These are phyloP conservation scores for Agastache rugosa DNA, from an alignment of 257 asterid genomes.

Conservation along the genomic window DNA sequence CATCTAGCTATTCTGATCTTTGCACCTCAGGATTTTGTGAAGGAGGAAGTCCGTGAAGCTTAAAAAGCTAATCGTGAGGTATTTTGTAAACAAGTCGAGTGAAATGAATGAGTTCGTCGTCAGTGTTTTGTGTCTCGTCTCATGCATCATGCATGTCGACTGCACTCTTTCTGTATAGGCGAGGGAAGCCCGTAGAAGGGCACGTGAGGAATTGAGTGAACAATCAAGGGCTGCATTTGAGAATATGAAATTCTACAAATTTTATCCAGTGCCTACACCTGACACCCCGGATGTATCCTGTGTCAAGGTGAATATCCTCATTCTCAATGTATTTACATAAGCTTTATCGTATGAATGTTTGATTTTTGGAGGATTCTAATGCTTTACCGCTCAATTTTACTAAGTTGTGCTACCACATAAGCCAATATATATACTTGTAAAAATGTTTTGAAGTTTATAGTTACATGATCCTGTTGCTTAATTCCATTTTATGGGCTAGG, in stretches of 20 bases:
- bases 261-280: conserved; percentile 79
- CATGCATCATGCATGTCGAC: conserved; percentile 25
- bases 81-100: conserved; percentile 25
- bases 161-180: conserved; percentile 58
- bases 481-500: too few species aligned
- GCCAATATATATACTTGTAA: neutral
- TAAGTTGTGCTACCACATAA: neutral
- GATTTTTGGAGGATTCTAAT: neutral
- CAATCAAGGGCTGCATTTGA: conserved; percentile 73
- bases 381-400: neutral
- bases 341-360: neutral
- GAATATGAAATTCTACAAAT: conserved; percentile 74
- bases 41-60: conserved; percentile 81
- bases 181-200: conserved; percentile 81
- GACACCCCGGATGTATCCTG: conserved; percentile 81
- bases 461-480: neutral
- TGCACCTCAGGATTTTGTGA: conserved; percentile 60
- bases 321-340: neutral
- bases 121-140: conserved; percentile 1
- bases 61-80: conserved; percentile 82
- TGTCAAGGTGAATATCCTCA: conserved; percentile 65
- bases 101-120: conserved; percentile 19
- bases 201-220: conserved; percentile 71
- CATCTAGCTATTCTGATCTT: conserved; percentile 17
- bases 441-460: neutral